Base-by-base conservation (phyloP, 2,329 filamentous ascomycete species). In the Diaporthe vaccinii region DNA sequence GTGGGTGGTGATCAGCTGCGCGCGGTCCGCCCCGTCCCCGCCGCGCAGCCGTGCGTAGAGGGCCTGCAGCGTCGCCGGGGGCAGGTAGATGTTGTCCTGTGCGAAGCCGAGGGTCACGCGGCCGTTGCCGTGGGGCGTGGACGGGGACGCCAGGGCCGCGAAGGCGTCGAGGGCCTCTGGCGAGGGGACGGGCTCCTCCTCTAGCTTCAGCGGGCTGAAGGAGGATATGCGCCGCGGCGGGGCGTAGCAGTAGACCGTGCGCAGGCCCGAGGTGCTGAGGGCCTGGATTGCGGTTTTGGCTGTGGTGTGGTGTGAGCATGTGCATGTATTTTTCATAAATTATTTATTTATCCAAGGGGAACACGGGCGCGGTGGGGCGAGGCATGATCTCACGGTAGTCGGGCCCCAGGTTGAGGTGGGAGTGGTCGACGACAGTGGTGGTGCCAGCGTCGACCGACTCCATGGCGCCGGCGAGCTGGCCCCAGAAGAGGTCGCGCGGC, bases 401-500 rank as follows among this genome's bases (percentile, higher is more conserved):
- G 22, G 81, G 77, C 5, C 79, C 78, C 25, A 80, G 78, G 74
- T 81, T 83, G 41, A 82, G 78, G 74, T 84, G 83, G 0, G 83
- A 80, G 72, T 85, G 83, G 51, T 84, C 84, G 14, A 86, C 79
- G n/a, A 83, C 78, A 0, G 84, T 86, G 0, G 86, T 87, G 9
- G 83, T 86, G 0, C 86, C 86, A 0, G 81, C 84, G 55, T 87
- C 84, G 9, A 87, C 77, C 15, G 80, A 79, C 76, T 87, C 85
- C 20, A 86, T 78, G 22, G 80, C 80, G 2, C 85, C 86, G 14
- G 81, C 83, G 6, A 86, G 78, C 75, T 85, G 79, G n/a, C 85
- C 85, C 83, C 86, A 86, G 79, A 87, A 89, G 4, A 87, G 79
- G 74, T 89, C 88, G 2, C 85, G 80, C 2, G 84, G 78, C 5